Base-by-base conservation (phyloP, 2,329 filamentous ascomycete genomes). In the Alternaria sp. region DNA sequence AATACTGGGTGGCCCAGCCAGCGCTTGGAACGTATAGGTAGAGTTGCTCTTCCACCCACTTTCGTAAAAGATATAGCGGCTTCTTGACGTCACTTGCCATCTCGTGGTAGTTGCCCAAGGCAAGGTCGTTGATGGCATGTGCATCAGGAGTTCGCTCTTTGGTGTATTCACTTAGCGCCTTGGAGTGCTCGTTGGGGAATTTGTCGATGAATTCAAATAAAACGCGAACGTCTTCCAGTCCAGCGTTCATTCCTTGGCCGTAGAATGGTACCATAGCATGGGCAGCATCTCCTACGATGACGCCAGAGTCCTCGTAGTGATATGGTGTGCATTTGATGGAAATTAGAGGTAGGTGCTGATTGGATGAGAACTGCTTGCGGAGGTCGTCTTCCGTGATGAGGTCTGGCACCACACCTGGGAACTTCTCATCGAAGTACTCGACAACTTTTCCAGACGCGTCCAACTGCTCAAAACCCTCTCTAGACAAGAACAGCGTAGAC, bases 251-350 rank as follows among this genome's bases (percentile, higher is more conserved):
- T 36, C 95, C 95, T 77, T 99, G 95, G 0, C 95, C 95, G 77
- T 98, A 99, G 78, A 99, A 99, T 0, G 95, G 95, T 0, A 99
- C 93, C 89, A 99, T 97, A 56, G 96, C 95, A 76, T 99, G 95
- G 0, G 95, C 93, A 7, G 95, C 93, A 74, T 99, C 95, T 58
- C 95, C 95, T 34, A 99, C 76, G 48, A 99, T 92, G 59, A 96
- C 92, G 31, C 85, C 92, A 0, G 88, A 90, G 24, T 87, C 87
- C 49, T 80, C 83, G 80, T 87, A 92, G 80, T 97, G 92, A 78
- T 98, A 91, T 0, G 95, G 95, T 17, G 85, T 85, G 80, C 93
- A 97, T 79, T 97, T 98, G 73, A 99, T 90, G 74, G 87, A 95
- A 74, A 99, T 95, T 6, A 99, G 83, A 0, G 95, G 95, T 0